A percentile compares a stretch with the other conserved stretches of the same genome.
phyloP scores from a whole-genome alignment of 768 basidiomycete species.

The Suillus subaureus region DNA sequence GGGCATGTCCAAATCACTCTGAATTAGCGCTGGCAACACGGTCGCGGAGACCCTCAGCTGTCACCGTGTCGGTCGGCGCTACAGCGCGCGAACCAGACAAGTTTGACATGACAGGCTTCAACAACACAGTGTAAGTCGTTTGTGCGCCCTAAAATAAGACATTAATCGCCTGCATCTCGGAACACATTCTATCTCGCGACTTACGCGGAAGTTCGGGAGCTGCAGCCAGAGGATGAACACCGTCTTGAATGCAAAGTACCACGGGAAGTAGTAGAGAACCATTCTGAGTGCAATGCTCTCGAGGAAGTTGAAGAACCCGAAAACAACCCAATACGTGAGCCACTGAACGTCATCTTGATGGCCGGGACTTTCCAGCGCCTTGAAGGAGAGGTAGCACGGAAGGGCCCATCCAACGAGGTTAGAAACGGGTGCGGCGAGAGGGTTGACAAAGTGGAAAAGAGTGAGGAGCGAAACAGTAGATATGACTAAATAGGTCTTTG shows the following conservation, averaged over 20 bases:
- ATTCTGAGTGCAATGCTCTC: constrained; percentile 83
- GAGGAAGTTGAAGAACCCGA: constrained; percentile 91
- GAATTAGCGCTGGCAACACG: constrained; percentile 42
- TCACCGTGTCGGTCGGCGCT: constrained; percentile 52
- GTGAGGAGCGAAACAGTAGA: constrained; percentile 67
- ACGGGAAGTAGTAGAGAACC: constrained; percentile 90
- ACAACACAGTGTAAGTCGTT: constrained; percentile 69
- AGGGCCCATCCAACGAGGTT: constrained; percentile 94
- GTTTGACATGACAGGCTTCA: constrained; percentile 82
- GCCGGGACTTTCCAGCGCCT: constrained; percentile 87
- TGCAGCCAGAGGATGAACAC: constrained; percentile 91
- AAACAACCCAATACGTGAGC: constrained; percentile 97
- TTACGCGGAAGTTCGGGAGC: constrained; percentile 79
- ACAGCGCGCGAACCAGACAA: constrained; percentile 46
- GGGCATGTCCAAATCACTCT: constrained; percentile 26
- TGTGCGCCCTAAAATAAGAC: constrained; percentile 74
- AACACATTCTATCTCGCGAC: constrained; percentile 32
- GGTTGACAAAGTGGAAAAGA: constrained; percentile 83
- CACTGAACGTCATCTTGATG: constrained; percentile 90
- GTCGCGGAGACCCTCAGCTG: constrained; percentile 49
- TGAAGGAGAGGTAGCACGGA: constrained; percentile 94
- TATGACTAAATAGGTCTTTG: constrained; percentile 89
- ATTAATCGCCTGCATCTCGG: neutral
- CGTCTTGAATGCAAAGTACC: constrained; percentile 95
- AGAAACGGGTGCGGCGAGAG: constrained; percentile 89